Evolutionary conservation across 2,329 filamentous ascomycete species (phyloP), one percentile per base, ranked within the genome.

Genomic region (Xylaria hypoxylon): DNA sequence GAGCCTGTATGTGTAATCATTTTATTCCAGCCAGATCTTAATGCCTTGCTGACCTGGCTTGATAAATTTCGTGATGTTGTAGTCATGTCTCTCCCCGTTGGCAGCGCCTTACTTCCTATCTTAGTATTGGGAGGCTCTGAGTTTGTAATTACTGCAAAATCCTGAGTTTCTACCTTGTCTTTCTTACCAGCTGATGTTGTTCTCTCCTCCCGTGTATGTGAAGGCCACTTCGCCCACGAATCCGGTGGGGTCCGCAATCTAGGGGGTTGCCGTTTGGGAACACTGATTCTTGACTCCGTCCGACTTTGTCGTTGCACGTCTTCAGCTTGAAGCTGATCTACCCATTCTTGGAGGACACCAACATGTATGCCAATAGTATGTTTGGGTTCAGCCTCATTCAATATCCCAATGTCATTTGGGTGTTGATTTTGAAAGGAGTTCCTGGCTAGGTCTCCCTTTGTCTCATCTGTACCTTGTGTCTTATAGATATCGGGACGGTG

Each of bases 151-250:
- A 48, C 52, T 40, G 60, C 70, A 42, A 69, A 78, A 59, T 78
- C 76, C 40, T 65, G 67, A 11, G 72, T 59, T 2, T 58, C 67
- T 31, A 78, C 74, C 19, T 53, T 69, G 55, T 77, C 75, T 28
- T 59, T 64, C 28, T 67, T 55, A 19, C 74, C 71, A 42, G 76
- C 76, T n/a, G 71, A 59, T 15, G 72, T 72, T 33, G 70, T 72
- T 59, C 76, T 74, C 59, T 75, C 69, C 5, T 68, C 57, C 2
- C 76, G 75, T 55, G 74, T 74, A 64, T 76, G 73, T 5, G 76
- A 78, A 19, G 76, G 75, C 76, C 76, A 78, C 58, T 71, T 77
- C 31, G 76, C 75, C 76, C 76, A 78, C 8, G 75, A 75, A 51
- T 68, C 70, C 13, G 76, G 76, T 35, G 75, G 74, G 11, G 69